Conservation (phyloP, 2,329 filamentous ascomycete species). For the Geosmithia flava region DNA sequence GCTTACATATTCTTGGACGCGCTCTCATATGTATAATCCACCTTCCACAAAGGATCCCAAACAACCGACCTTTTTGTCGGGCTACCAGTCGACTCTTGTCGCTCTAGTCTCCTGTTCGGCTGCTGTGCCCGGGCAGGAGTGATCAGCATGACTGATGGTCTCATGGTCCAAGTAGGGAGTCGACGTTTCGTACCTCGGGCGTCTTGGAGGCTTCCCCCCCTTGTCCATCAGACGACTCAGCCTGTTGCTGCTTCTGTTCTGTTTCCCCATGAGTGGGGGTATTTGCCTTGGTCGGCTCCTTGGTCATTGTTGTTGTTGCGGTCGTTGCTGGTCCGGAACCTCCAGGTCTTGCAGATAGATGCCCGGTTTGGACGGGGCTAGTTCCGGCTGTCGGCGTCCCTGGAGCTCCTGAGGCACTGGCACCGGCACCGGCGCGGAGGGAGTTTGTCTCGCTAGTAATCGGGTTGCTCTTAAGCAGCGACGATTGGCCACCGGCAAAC, state of each 20-base stretch:
- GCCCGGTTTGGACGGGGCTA: slow-evolving; percentile 25
- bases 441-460: slow-evolving; percentile 48
- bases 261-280: neutral
- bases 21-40: slow-evolving; percentile 44
- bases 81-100: slow-evolving; percentile 25
- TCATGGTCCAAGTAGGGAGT: slow-evolving; percentile 36
- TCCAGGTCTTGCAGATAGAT: slow-evolving; percentile 7
- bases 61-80: slow-evolving; percentile 39
- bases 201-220: slow-evolving; percentile 10
- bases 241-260: slow-evolving; percentile 4
- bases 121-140: slow-evolving; percentile 7
- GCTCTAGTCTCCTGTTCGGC: slow-evolving; percentile 16
- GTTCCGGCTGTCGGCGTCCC: slow-evolving; percentile 22
- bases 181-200: slow-evolving; percentile 42
- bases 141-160: slow-evolving; percentile 14
- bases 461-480: slow-evolving; percentile 34
- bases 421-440: slow-evolving; percentile 23
- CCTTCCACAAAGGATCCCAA: slow-evolving; percentile 50
- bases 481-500: slow-evolving; percentile 29
- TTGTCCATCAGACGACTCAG: slow-evolving; percentile 9
- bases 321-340: neutral
- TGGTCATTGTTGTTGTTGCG: neutral
- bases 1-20: slow-evolving; percentile 9
- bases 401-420: slow-evolving; percentile 17
- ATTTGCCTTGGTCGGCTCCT: neutral